Evolutionary conservation across 2,329 filamentous ascomycete species (phyloP).

Genomic region (Aaosphaeria arxii): DNA sequence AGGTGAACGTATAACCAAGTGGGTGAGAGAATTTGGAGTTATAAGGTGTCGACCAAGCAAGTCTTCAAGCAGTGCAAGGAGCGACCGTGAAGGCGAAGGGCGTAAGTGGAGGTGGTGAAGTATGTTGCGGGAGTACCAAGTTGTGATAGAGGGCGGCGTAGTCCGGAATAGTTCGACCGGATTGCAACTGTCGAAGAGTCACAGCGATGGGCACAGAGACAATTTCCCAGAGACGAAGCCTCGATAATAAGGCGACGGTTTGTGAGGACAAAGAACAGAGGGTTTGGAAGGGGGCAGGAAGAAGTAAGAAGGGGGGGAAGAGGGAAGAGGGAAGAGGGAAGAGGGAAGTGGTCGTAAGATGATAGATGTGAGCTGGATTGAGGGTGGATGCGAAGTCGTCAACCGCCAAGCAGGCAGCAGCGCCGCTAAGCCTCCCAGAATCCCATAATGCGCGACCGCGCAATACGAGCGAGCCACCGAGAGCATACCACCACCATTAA

Average conservation of each 20-base stretch:
- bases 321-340: slow-evolving; percentile 12
- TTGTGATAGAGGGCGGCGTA: slow-evolving; percentile 33
- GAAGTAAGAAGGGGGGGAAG: slow-evolving; percentile 8
- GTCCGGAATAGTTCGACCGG: slow-evolving; percentile 12
- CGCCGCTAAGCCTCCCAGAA: slow-evolving; percentile 17
- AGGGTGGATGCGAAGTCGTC: slow-evolving; percentile 9
- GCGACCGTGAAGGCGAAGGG: slow-evolving; percentile 16
- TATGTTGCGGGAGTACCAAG: slow-evolving; percentile 9
- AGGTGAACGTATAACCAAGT: too few relatives aligned
- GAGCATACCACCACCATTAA: neutral
- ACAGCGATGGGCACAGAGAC: slow-evolving; percentile 15
- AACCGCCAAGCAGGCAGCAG: slow-evolving; percentile 18
- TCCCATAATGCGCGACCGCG: slow-evolving; percentile 15
- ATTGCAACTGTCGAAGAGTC: slow-evolving; percentile 2
- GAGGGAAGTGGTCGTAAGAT: slow-evolving; percentile 13
- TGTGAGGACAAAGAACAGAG: slow-evolving; percentile 16
- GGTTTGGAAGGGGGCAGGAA: slow-evolving; percentile 2
- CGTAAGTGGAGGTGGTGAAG: slow-evolving; percentile 4
- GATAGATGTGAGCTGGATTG: slow-evolving; percentile 9
- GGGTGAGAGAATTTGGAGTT: too few relatives aligned
- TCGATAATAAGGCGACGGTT: slow-evolving; percentile 10
- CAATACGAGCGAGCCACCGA: neutral
- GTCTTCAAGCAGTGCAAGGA: too few relatives aligned
- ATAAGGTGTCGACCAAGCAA: too few relatives aligned
- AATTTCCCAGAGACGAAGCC: too few relatives aligned